Evolutionary conservation across 805 yeast genomes (phyloP).

Genomic region (Scheffersomyces stipitis): DNA sequence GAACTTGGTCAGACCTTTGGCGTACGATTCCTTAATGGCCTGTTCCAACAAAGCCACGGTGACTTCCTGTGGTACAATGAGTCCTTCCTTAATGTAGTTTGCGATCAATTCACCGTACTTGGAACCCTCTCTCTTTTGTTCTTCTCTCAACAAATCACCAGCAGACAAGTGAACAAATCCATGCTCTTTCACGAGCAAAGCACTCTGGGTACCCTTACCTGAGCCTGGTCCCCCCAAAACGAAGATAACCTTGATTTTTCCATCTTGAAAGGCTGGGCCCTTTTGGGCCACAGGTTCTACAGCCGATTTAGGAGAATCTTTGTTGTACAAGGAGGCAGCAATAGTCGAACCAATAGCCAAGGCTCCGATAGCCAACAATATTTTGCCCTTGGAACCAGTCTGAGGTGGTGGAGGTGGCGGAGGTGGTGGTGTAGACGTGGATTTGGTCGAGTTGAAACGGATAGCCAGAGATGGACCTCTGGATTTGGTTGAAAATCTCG

Average conservation of each 20-base stretch:
- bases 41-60: slow-evolving; percentile 80
- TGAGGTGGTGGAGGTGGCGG: slow-evolving; percentile 13
- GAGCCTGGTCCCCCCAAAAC: slow-evolving; percentile 98
- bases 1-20: slow-evolving; percentile 59
- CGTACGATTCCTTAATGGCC: slow-evolving; percentile 61
- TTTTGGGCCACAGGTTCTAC: slow-evolving; percentile 37
- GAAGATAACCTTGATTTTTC: slow-evolving; percentile 76
- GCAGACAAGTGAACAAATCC: slow-evolving; percentile 89
- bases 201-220: slow-evolving; percentile 97
- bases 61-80: slow-evolving; percentile 90
- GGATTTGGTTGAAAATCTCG: slow-evolving; percentile 2
- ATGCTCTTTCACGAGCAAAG: slow-evolving; percentile 74
- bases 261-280: slow-evolving; percentile 53
- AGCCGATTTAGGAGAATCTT: slow-evolving; percentile 43
- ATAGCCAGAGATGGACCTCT: slow-evolving; percentile 1
- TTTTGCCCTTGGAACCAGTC: slow-evolving; percentile 18
- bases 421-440: slow-evolving; percentile 6
- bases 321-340: slow-evolving; percentile 42
- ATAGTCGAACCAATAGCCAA: slow-evolving; percentile 55
- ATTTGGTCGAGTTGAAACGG: slow-evolving; percentile 14
- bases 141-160: slow-evolving; percentile 94
- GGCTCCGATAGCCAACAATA: slow-evolving; percentile 34
- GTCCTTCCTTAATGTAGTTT: slow-evolving; percentile 79
- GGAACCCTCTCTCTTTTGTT: slow-evolving; percentile 80
- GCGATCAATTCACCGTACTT: slow-evolving; percentile 84